Conservation (phyloP, 768 basidiomycete species). For the Tricholoma matsutake region DNA sequence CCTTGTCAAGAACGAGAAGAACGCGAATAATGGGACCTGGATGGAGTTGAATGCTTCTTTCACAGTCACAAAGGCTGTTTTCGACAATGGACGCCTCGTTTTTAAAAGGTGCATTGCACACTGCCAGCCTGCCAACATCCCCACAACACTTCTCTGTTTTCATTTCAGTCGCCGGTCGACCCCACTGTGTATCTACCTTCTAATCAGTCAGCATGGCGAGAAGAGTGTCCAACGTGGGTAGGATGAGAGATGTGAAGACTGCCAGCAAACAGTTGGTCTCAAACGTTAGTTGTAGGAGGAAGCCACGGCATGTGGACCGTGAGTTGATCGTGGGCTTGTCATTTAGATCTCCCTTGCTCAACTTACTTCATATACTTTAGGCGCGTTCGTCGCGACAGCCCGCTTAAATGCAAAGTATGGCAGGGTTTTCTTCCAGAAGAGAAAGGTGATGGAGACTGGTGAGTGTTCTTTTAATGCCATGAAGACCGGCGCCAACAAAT, state of each 20-base stretch:
- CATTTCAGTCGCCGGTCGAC: background rate
- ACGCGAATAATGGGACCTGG: no score
- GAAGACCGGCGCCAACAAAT: background rate
- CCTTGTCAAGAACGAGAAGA: no score
- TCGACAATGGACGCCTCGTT: background rate
- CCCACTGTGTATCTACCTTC: background rate
- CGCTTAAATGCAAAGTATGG: background rate
- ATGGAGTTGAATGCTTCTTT: background rate
- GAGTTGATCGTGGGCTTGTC: background rate
- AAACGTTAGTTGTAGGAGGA: conserved; percentile 1
- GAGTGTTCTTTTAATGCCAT: background rate
- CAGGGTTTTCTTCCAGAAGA: background rate
- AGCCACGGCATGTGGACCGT: conserved; percentile 12
- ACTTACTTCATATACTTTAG: background rate
- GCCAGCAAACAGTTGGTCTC: conserved; percentile 1
- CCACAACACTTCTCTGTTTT: background rate
- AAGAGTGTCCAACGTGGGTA: background rate
- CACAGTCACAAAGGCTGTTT: background rate
- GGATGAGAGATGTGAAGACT: conserved; percentile 3
- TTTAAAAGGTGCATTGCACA: background rate
- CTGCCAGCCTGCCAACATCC: background rate
- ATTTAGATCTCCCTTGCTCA: background rate
- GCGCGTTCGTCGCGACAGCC: background rate
- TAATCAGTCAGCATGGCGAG: background rate
- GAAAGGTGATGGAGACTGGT: background rate